Evolutionary conservation across 345 rosid species (phyloP).

Genomic region (Durio zibethinus): DNA sequence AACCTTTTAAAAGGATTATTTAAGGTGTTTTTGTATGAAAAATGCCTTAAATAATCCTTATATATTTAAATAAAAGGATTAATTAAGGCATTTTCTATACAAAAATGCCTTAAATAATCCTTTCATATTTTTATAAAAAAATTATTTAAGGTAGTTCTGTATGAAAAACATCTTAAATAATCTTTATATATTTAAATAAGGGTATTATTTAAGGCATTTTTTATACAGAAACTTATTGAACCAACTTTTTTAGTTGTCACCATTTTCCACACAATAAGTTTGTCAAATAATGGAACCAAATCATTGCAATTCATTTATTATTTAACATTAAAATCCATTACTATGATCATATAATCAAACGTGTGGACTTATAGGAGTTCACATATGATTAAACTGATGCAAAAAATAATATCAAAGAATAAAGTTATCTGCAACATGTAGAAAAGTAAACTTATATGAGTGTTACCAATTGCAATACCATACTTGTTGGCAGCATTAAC

Average conservation of each 20-base stretch:
- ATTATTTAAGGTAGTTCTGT: no score
- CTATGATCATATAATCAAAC: neutral
- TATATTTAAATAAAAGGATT: no score
- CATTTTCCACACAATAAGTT: neutral
- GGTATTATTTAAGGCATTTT: no score
- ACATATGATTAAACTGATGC: neutral
- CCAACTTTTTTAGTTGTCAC: neutral
- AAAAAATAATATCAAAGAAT: neutral
- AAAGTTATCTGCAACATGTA: neutral
- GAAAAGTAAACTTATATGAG: constrained; percentile 58
- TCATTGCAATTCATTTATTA: neutral
- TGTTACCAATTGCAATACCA: constrained; percentile 91
- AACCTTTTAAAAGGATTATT: no score
- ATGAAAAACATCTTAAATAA: no score
- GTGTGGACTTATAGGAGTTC: neutral
- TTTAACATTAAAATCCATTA: neutral
- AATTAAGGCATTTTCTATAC: no score
- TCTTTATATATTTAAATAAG: no score
- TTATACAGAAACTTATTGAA: neutral
- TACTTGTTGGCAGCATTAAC: constrained; percentile 92
- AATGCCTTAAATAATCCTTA: no score
- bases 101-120: no score
- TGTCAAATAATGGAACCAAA: neutral
- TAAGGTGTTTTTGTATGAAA: no score
- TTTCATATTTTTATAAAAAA: no score